A percentile compares a stretch with the other conserved stretches of the same genome.
phyloP scores from a whole-genome alignment of 768 basidiomycete genomes.

The Cantharellus anzutake region DNA sequence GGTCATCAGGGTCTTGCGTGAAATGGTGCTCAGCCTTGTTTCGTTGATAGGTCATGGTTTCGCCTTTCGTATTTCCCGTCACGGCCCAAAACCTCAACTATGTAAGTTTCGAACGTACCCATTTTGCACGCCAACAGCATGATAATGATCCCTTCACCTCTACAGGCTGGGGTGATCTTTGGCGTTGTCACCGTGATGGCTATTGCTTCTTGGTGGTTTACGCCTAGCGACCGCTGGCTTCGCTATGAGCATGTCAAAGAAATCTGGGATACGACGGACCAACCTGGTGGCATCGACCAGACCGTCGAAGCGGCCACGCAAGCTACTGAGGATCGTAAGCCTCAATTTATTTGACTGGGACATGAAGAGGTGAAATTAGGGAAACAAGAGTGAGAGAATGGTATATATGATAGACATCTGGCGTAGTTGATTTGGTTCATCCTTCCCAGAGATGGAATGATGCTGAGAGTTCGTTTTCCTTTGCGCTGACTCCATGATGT shows the following conservation, averaged over 20 bases:
- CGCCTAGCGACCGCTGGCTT: constrained; percentile 66
- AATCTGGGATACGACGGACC: constrained; percentile 10
- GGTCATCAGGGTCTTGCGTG: not conserved
- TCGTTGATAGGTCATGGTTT: constrained; percentile 44
- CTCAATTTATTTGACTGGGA: no score
- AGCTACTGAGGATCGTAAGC: not conserved
- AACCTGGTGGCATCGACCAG: not conserved
- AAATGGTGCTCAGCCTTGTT: constrained; percentile 5
- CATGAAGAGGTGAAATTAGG: no score
- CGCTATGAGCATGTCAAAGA: constrained; percentile 27
- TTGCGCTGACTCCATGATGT: no score
- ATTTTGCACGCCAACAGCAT: not conserved
- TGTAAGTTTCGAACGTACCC: constrained; percentile 25
- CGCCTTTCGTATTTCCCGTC: constrained; percentile 79
- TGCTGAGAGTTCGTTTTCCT: no score
- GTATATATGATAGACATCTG: no score
- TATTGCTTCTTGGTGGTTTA: constrained; percentile 56
- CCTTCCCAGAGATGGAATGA: no score
- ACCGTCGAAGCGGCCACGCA: not conserved
- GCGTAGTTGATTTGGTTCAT: no score
- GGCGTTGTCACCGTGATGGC: constrained; percentile 63
- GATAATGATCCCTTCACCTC: not conserved
- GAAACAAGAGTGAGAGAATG: no score
- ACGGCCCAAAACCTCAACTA: constrained; percentile 66
- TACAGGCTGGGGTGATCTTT: constrained; percentile 59